Percentiles rank a stretch among this genome's conserved stretches.
These are phyloP conservation scores for Epichloe gansuensis DNA, from an alignment of 2,329 filamentous ascomycete species.

Conservation along the genomic window DNA sequence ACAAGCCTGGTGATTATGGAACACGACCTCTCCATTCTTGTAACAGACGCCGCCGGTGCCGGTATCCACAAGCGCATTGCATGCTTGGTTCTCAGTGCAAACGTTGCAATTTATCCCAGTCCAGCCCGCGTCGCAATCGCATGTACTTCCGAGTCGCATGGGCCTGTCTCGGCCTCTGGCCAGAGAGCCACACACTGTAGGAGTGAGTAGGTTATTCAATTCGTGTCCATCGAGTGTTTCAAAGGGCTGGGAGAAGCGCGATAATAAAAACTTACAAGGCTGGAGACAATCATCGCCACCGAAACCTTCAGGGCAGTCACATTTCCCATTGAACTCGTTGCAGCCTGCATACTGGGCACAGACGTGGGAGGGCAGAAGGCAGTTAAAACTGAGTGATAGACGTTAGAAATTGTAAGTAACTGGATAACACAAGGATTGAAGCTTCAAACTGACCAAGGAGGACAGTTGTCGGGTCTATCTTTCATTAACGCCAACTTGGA, in stretches of 20 bases:
- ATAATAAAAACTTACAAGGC: conserved; percentile 42
- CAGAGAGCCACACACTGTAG: conserved; percentile 68
- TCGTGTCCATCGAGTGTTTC: not conserved
- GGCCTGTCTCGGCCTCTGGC: conserved; percentile 68
- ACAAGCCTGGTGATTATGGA: conserved; percentile 95
- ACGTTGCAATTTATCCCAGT: conserved; percentile 96
- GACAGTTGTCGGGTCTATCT: conserved; percentile 63
- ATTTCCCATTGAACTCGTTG: conserved; percentile 84
- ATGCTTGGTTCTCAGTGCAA: conserved; percentile 71
- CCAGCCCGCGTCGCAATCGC: conserved; percentile 89
- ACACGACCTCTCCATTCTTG: conserved; percentile 76
- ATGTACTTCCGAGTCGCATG: conserved; percentile 56
- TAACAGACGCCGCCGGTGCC: conserved; percentile 81
- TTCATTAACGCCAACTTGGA: conserved; percentile 59
- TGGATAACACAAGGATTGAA: not conserved
- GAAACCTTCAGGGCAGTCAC: conserved; percentile 81
- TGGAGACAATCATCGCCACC: conserved; percentile 87
- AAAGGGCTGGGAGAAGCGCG: not conserved
- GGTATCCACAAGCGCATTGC: conserved; percentile 76
- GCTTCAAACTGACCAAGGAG: conserved; percentile 48
- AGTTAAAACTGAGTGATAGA: conserved; percentile 67
- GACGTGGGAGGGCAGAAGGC: conserved; percentile 79
- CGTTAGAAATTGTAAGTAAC: conserved; percentile 13
- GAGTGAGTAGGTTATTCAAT: not conserved
- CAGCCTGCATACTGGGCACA: conserved; percentile 87